phyloP scores from a whole-genome alignment of 2,329 filamentous ascomycete genomes.

The Phyllosticta paracitricarpa region DNA sequence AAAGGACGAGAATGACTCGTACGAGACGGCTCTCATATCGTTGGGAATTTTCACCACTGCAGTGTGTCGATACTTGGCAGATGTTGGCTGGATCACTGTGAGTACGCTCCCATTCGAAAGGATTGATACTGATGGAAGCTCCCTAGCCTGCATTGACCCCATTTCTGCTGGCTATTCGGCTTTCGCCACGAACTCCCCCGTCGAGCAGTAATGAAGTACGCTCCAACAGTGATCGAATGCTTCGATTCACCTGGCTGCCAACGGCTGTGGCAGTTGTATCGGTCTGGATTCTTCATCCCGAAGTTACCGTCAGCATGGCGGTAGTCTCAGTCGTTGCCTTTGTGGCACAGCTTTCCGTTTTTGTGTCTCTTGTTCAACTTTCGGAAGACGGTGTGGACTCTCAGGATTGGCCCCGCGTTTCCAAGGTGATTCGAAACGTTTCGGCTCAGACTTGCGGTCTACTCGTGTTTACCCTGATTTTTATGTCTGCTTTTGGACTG shows the following conservation, averaged over 20 bases:
- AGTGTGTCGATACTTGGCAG: not conserved
- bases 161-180: not conserved
- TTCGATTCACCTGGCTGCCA: not conserved
- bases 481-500: not conserved
- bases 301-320: not conserved
- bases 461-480: not conserved
- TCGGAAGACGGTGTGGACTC: not conserved
- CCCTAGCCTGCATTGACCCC: not conserved
- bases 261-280: not conserved
- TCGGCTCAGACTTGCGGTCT: not conserved
- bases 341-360: not conserved
- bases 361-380: not conserved
- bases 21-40: not conserved
- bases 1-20: not conserved
- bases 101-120: not conserved
- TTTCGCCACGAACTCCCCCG: not conserved
- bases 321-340: not conserved
- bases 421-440: not conserved
- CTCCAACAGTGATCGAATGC: not conserved
- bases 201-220: not conserved
- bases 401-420: not conserved
- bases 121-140: not conserved
- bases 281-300: not conserved
- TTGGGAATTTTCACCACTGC: not conserved
- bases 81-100: not conserved